Evolutionary conservation across 164 flowering plant species (phyloP).

Genomic region (Kalanchoe fedtschenkoi): DNA sequence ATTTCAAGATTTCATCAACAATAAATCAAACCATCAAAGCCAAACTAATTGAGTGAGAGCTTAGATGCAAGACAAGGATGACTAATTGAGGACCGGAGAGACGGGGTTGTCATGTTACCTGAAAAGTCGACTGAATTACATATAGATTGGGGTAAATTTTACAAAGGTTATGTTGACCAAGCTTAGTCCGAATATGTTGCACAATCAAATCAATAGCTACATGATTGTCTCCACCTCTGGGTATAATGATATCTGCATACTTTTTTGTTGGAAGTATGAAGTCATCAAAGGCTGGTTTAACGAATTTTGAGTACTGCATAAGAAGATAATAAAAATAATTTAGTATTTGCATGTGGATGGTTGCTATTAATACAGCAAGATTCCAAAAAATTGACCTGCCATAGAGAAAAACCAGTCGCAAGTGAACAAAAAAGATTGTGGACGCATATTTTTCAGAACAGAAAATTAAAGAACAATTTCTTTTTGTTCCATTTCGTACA

Average conservation of each 20-base stretch:
- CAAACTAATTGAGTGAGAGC: neutral
- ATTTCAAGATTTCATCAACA: neutral
- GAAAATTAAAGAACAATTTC: too few species aligned
- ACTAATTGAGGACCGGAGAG: neutral
- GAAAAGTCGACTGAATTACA: slow-evolving; percentile 92
- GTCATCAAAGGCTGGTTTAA: slow-evolving; percentile 97
- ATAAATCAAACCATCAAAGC: neutral
- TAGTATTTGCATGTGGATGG: neutral
- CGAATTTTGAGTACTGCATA: slow-evolving; percentile 98
- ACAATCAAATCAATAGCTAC: slow-evolving; percentile 93
- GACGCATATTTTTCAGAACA: too few species aligned
- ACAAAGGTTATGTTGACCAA: slow-evolving; percentile 93
- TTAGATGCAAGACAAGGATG: neutral
- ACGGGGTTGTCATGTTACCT: slow-evolving; percentile 30
- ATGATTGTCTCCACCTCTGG: slow-evolving; percentile 96
- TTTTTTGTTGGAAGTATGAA: slow-evolving; percentile 93
- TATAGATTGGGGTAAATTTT: slow-evolving; percentile 72
- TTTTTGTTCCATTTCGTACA: too few species aligned
- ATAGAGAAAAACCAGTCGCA: too few species aligned
- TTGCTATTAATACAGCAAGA: neutral
- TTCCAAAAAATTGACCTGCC: too few species aligned
- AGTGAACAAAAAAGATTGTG: too few species aligned
- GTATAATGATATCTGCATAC: slow-evolving; percentile 95
- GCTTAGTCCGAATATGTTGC: slow-evolving; percentile 91
- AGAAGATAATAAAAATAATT: too few species aligned